These are phyloP conservation scores for Tetracentron sinense DNA, from an alignment of 164 flowering plant genomes.

Conservation along the genomic window DNA sequence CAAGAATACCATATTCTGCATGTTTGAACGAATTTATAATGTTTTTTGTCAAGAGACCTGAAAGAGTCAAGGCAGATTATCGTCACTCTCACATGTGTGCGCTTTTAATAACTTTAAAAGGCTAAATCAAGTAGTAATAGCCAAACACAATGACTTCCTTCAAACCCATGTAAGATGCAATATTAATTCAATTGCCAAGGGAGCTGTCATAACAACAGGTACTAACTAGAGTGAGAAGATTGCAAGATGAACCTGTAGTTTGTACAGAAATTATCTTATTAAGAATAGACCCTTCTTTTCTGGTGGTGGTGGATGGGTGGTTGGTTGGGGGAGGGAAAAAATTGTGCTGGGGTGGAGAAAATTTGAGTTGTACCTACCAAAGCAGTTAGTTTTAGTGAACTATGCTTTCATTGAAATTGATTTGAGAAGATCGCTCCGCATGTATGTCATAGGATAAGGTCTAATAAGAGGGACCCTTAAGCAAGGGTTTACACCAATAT, in stretches of 20 bases:
- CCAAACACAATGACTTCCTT: background rate
- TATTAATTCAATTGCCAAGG: conserved; percentile 42
- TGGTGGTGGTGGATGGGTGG: no score
- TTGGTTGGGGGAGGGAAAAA: background rate
- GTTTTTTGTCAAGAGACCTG: conserved; percentile 87
- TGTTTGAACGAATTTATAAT: conserved; percentile 74
- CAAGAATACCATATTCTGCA: conserved; percentile 82
- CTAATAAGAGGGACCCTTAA: no score
- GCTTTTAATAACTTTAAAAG: background rate
- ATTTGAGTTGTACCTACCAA: background rate
- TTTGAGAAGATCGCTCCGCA: no score
- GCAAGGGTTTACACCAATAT: no score
- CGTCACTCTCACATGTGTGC: background rate
- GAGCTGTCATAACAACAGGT: conserved; percentile 91
- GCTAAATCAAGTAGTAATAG: conserved; percentile 1
- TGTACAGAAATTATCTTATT: conserved; percentile 5
- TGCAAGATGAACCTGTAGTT: conserved; percentile 51
- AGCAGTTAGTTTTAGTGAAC: background rate
- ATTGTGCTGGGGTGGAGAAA: background rate
- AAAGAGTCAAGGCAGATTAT: conserved; percentile 8
- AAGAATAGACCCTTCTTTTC: background rate
- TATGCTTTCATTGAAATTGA: conserved; percentile 6
- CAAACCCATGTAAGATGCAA: background rate
- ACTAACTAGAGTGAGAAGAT: conserved; percentile 53
- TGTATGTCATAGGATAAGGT: no score